Percentiles rank a stretch among this genome's conserved stretches.
Conservation (phyloP, 495 filamentous ascomycete genomes). For the Thermothielavioides terrestris region DNA sequence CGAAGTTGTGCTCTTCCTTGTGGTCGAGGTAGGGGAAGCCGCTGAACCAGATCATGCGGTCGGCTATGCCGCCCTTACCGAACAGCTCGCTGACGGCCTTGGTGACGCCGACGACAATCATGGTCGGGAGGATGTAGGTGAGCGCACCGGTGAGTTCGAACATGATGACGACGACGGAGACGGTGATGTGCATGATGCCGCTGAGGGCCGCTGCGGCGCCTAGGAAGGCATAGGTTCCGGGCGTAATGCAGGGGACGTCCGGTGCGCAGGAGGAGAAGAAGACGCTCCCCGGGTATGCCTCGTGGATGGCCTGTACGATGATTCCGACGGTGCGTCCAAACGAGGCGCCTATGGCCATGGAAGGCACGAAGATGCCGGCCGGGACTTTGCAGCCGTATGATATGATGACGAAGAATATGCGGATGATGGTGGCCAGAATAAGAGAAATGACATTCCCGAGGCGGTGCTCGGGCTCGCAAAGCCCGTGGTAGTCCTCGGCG, state of each 20-base stretch:
- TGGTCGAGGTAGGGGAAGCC: slow-evolving; percentile 96
- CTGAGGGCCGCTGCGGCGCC: slow-evolving; percentile 92
- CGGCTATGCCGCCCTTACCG: slow-evolving; percentile 91
- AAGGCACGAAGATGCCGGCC: slow-evolving; percentile 94
- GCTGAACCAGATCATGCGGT: slow-evolving; percentile 99
- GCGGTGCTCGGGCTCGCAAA: slow-evolving; percentile 74
- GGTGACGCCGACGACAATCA: slow-evolving; percentile 97
- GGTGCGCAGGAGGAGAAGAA: slow-evolving; percentile 86
- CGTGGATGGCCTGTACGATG: slow-evolving; percentile 80
- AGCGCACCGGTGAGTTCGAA: slow-evolving; percentile 93
- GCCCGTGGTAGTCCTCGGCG: slow-evolving; percentile 78
- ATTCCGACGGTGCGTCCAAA: slow-evolving; percentile 94
- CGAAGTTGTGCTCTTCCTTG: slow-evolving; percentile 97
- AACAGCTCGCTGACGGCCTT: slow-evolving; percentile 90
- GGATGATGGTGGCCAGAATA: slow-evolving; percentile 67
- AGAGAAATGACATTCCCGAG: slow-evolving; percentile 77
- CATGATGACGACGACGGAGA: slow-evolving; percentile 97
- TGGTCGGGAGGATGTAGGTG: slow-evolving; percentile 92
- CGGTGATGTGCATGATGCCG: slow-evolving; percentile 95
- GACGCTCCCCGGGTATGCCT: slow-evolving; percentile 66
- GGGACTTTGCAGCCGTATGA: slow-evolving; percentile 98
- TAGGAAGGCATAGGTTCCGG: slow-evolving; percentile 91
- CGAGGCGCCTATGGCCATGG: slow-evolving; percentile 92
- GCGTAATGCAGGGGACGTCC: slow-evolving; percentile 93
- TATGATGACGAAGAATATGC: slow-evolving; percentile 83